Evolutionary conservation across 805 yeast species (phyloP).

Genomic region (Metschnikowia kunwiensis): DNA sequence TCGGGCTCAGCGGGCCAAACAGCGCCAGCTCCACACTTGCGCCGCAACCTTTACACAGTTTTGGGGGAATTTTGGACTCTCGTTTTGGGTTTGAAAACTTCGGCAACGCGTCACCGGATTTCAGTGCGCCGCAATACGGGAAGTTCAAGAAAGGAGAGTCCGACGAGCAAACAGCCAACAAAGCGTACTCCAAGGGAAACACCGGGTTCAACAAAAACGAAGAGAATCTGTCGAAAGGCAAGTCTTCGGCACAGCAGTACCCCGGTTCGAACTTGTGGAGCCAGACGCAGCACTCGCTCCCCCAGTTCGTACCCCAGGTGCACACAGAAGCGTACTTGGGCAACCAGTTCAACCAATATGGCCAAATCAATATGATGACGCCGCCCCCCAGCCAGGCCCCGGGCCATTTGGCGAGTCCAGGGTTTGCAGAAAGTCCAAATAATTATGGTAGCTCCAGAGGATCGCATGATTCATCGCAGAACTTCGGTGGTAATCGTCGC

Average conservation of each 20-base stretch:
- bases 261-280: slow-evolving; percentile 21
- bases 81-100: slow-evolving; percentile 12
- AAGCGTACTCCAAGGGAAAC: neutral
- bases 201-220: slow-evolving; percentile 1
- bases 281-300: slow-evolving; percentile 7
- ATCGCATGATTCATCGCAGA: slow-evolving; percentile 6
- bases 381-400: slow-evolving; percentile 1
- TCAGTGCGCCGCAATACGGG: neutral
- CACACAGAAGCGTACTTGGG: slow-evolving; percentile 4
- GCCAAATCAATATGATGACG: slow-evolving; percentile 1
- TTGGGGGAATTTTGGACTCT: slow-evolving; percentile 24
- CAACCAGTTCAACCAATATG: slow-evolving; percentile 6
- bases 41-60: slow-evolving; percentile 20
- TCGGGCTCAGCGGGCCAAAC: slow-evolving; percentile 1
- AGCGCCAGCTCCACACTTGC: neutral
- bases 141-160: neutral
- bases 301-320: slow-evolving; percentile 2
- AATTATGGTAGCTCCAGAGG: slow-evolving; percentile 8
- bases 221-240: neutral
- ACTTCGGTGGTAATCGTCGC: slow-evolving; percentile 7
- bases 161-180: neutral
- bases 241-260: slow-evolving; percentile 6
- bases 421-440: neutral
- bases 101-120: slow-evolving; percentile 1
- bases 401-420: neutral